phyloP scores from a whole-genome alignment of 495 filamentous ascomycete species.

The Aspergillus cristatus region DNA sequence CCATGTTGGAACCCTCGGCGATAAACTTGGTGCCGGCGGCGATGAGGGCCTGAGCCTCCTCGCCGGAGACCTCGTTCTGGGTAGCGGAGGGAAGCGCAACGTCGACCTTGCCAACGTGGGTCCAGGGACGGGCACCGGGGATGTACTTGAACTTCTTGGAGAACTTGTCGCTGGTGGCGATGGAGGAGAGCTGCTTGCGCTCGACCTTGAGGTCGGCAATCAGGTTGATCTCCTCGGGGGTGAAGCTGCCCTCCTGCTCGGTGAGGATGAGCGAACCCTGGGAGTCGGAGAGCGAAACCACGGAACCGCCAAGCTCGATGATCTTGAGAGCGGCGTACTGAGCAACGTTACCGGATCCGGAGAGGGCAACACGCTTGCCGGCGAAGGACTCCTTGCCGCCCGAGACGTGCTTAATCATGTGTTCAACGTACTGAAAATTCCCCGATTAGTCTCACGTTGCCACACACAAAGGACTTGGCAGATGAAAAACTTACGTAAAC shows the following conservation, averaged over 20 bases:
- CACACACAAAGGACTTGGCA: too few species aligned
- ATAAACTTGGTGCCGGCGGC: slow-evolving; percentile 72
- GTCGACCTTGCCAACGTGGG: slow-evolving; percentile 78
- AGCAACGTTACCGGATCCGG: slow-evolving; percentile 95
- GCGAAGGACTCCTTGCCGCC: slow-evolving; percentile 74
- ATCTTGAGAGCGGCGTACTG: slow-evolving; percentile 96
- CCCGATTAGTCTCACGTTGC: too few species aligned
- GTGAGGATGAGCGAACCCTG: slow-evolving; percentile 73
- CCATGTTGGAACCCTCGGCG: slow-evolving; percentile 98
- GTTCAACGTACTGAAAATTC: slow-evolving; percentile 65
- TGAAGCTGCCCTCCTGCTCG: slow-evolving; percentile 53
- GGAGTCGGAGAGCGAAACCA: slow-evolving; percentile 91
- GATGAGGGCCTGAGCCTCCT: slow-evolving; percentile 79
- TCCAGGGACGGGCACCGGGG: slow-evolving; percentile 83
- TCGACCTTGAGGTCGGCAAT: slow-evolving; percentile 82
- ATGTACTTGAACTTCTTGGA: slow-evolving; percentile 77
- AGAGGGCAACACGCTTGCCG: slow-evolving; percentile 92
- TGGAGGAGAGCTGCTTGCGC: slow-evolving; percentile 67
- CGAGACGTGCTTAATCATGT: slow-evolving; percentile 86
- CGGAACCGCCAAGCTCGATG: slow-evolving; percentile 88
- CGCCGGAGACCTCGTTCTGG: slow-evolving; percentile 90
- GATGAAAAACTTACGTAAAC: slow-evolving; percentile 54
- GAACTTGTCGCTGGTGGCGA: slow-evolving; percentile 41
- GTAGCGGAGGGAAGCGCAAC: slow-evolving; percentile 88
- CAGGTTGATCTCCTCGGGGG: slow-evolving; percentile 60